Evolutionary conservation across 129 eudicot species (phyloP), one percentile per base, ranked within the genome.

Genomic region (Solidago caesia): DNA sequence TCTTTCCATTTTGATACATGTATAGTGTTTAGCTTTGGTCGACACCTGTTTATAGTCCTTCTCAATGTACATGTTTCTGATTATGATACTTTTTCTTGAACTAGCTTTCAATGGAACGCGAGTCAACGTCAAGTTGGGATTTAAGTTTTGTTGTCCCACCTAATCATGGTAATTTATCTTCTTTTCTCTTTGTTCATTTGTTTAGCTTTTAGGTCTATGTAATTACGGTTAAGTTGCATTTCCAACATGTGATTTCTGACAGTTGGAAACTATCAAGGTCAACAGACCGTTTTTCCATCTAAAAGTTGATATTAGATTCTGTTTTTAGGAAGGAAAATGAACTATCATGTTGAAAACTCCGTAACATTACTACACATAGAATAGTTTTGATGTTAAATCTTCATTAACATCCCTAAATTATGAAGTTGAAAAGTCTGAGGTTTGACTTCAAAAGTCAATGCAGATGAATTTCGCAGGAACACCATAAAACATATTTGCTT

Each of bases 101-200:
- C 58, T 80, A 94, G 99, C 85, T 91, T 58, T 72, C 96, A 25
- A 81, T 94, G 99, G 93, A 94, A 76, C 97, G 99, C 13, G 99
- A 90, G 67, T 94, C 96, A 1, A 75, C 89, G 64, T 88, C 89
- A 8, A 87, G 84, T 89, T 94, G 99, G 99, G 97, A 87, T 77
- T 79, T 94, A 72, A 94, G 99, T 68, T 94, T 94, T 53, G 99
- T 94, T 4, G 99, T 88, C 66, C 97, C 99, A 11, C 96, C 99
- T 74, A 87, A 94, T 83, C 99, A 94, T 81, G 99, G 99, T 94
- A 82, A 77, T 68, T 47, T 21, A 6, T 74, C 15, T 14, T 74
- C 53, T 45, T 26, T 44, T 66, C 57, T 53, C n/a, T 49, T 60
- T 16, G 49, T 70, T 45, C 33, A 52, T 26, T 25, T 70, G 21